These are phyloP conservation scores for Didymella pinodella DNA, from an alignment of 2,329 filamentous ascomycete species.

Conservation along the genomic window DNA sequence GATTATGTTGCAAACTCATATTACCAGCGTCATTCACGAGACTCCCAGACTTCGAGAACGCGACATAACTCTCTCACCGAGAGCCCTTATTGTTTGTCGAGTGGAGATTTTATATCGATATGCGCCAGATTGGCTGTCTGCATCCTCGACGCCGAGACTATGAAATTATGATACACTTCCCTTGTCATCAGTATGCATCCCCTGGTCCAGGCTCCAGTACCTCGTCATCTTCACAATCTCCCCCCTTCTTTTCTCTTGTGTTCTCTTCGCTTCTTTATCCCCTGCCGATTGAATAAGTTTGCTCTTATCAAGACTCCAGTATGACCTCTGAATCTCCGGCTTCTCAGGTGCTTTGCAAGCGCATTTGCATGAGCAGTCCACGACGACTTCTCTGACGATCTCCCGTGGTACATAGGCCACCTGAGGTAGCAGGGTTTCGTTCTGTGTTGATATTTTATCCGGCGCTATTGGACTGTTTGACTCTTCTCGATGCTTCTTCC, in stretches of 20 bases:
- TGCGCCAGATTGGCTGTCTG: not conserved
- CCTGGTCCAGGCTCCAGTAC: slow-evolving; percentile 1
- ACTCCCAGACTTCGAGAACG: too few species aligned
- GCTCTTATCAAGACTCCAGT: not conserved
- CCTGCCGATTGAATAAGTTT: not conserved
- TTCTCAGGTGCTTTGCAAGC: not conserved
- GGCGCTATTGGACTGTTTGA: not conserved
- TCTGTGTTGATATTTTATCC: not conserved
- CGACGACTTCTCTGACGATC: not conserved
- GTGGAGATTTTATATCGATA: not conserved
- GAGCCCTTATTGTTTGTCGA: not conserved
- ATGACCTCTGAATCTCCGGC: not conserved
- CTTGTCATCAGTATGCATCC: not conserved
- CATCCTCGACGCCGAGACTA: not conserved
- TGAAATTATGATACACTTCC: not conserved
- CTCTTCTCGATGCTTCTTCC: not conserved
- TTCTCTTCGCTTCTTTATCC: not conserved
- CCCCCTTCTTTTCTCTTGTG: not conserved
- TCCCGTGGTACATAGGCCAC: not conserved
- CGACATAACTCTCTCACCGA: too few species aligned
- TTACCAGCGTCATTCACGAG: too few species aligned
- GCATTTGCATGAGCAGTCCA: not conserved
- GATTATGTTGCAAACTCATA: too few species aligned
- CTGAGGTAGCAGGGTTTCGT: not conserved
- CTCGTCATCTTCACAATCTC: not conserved